These are phyloP conservation scores for Colletotrichum theobromicola DNA, from an alignment of 2,329 filamentous ascomycete genomes.

Conservation along the genomic window DNA sequence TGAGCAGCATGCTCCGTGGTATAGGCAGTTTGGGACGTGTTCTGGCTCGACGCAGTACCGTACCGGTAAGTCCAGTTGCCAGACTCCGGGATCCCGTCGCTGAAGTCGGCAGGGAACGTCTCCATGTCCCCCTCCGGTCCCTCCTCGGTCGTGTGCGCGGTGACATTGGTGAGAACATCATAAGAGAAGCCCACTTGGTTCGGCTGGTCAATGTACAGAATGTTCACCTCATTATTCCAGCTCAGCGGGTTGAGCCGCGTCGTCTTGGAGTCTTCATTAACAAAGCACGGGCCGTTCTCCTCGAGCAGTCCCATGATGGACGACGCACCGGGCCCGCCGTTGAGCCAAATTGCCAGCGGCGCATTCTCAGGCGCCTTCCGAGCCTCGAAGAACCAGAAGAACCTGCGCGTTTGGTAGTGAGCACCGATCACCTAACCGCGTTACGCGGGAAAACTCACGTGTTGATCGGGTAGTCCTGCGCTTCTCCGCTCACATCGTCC, in stretches of 20 bases:
- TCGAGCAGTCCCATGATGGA: conserved; percentile 54
- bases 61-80: conserved; percentile 41
- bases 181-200: conserved; percentile 68
- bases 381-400: conserved; percentile 33
- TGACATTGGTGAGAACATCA: conserved; percentile 63
- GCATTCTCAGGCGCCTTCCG: conserved; percentile 37
- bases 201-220: conserved; percentile 56
- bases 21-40: conserved; percentile 31
- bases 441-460: conserved; percentile 41
- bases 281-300: conserved; percentile 50
- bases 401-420: conserved; percentile 1
- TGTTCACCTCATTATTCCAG: conserved; percentile 59
- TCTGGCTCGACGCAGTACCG: conserved; percentile 37
- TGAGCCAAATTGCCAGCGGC: conserved; percentile 57
- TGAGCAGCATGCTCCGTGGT: conserved; percentile 43
- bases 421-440: background rate
- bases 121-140: background rate
- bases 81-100: conserved; percentile 36
- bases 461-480: conserved; percentile 45
- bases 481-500: conserved; percentile 49
- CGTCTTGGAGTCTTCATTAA: conserved; percentile 45
- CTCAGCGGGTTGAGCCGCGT: conserved; percentile 58
- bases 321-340: conserved; percentile 58
- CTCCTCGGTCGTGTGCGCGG: conserved; percentile 39
- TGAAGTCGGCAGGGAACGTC: conserved; percentile 33